A percentile compares a stretch with the other conserved stretches of the same genome.
phyloP scores from a whole-genome alignment of 208 protist species.

The Borovskyia barvae region DNA sequence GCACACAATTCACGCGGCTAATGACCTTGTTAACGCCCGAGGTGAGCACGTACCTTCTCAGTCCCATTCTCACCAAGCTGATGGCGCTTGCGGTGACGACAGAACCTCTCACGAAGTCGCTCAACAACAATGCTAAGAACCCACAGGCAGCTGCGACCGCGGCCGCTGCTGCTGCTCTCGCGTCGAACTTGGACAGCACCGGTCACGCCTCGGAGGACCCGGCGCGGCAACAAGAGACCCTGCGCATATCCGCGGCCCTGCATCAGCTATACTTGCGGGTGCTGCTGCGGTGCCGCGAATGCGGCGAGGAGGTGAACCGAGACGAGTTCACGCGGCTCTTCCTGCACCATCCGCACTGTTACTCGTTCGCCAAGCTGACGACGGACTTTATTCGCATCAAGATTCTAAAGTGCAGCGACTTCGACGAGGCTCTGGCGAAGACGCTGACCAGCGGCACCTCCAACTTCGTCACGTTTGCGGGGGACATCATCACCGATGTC shows the following conservation, averaged over 20 bases:
- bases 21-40: conserved; percentile 75
- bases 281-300: conserved; percentile 70
- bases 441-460: conserved; percentile 29
- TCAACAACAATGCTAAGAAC: conserved; percentile 27
- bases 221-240: conserved; percentile 26
- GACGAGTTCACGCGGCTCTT: conserved; percentile 80
- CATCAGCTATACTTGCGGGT: conserved; percentile 84
- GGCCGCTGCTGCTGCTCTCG: conserved; percentile 11
- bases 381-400: conserved; percentile 82
- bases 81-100: conserved; percentile 50
- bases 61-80: conserved; percentile 61
- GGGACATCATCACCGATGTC: conserved; percentile 63
- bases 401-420: conserved; percentile 81
- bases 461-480: conserved; percentile 69
- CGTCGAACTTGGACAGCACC: conserved; percentile 16
- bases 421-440: conserved; percentile 88
- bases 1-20: conserved; percentile 51
- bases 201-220: conserved; percentile 16
- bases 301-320: conserved; percentile 59
- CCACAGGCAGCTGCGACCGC: conserved; percentile 7
- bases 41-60: conserved; percentile 72
- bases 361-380: conserved; percentile 60
- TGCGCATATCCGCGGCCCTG: conserved; percentile 52
- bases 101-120: conserved; percentile 47
- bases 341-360: conserved; percentile 60